Evolutionary conservation across 495 filamentous ascomycete genomes (phyloP).

Genomic region (Pseudevernia furfuracea): DNA sequence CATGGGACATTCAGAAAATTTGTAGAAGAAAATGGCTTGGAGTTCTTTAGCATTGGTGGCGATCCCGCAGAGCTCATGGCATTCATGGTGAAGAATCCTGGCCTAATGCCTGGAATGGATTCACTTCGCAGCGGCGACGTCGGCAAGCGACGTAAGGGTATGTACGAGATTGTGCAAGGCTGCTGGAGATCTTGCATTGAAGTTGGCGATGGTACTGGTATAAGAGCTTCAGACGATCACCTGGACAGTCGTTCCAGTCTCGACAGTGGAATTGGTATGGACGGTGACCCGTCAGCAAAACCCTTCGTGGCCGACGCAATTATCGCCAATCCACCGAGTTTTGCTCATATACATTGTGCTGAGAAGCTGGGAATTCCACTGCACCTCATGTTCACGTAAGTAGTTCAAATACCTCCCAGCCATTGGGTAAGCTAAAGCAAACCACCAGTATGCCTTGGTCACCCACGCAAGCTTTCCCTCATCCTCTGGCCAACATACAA

Average conservation of each 20-base stretch:
- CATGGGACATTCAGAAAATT: slow-evolving; percentile 64
- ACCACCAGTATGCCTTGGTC: slow-evolving; percentile 52
- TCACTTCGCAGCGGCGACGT: slow-evolving; percentile 63
- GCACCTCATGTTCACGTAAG: slow-evolving; percentile 75
- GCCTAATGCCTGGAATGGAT: slow-evolving; percentile 64
- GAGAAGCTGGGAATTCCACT: slow-evolving; percentile 71
- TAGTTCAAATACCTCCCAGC: slow-evolving; percentile 11
- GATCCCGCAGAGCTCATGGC: slow-evolving; percentile 76
- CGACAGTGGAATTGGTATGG: slow-evolving; percentile 32
- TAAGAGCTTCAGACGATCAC: slow-evolving; percentile 39
- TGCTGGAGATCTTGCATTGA: slow-evolving; percentile 73
- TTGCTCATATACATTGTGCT: slow-evolving; percentile 75
- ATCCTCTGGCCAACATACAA: slow-evolving; percentile 49
- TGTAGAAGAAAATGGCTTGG: slow-evolving; percentile 60
- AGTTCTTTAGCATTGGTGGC: slow-evolving; percentile 75
- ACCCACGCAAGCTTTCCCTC: slow-evolving; percentile 45
- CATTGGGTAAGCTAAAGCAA: slow-evolving; percentile 8
- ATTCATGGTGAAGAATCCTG: slow-evolving; percentile 82
- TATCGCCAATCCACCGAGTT: slow-evolving; percentile 78
- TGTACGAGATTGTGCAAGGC: slow-evolving; percentile 64
- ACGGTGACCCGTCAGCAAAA: slow-evolving; percentile 30
- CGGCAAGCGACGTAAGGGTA: slow-evolving; percentile 53
- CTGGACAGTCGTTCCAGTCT: slow-evolving; percentile 30
- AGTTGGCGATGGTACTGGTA: slow-evolving; percentile 51
- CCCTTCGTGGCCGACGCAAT: slow-evolving; percentile 76